phyloP scores from a whole-genome alignment of 2,329 filamentous ascomycete species.

The Alternaria atra region DNA sequence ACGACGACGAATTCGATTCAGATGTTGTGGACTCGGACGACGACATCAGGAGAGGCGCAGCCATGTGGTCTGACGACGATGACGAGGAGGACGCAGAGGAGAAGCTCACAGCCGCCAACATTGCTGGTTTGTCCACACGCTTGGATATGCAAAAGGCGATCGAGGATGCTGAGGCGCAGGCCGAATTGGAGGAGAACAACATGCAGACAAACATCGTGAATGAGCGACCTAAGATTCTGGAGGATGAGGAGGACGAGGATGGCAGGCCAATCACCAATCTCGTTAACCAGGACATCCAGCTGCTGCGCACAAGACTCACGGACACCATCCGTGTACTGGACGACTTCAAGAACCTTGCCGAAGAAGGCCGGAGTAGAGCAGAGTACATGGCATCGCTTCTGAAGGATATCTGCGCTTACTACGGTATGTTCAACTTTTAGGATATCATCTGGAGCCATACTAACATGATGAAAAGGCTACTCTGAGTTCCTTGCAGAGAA shows the following conservation, averaged over 20 bases:
- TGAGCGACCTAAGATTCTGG: conserved; percentile 69
- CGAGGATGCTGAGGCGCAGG: conserved; percentile 83
- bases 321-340: conserved; percentile 92
- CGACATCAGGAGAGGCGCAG: conserved; percentile 53
- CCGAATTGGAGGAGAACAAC: conserved; percentile 83
- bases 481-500: conserved; percentile 95
- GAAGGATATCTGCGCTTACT: conserved; percentile 94
- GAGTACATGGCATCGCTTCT: conserved; percentile 89
- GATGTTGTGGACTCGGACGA: conserved; percentile 71
- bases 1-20: conserved; percentile 52
- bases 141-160: conserved; percentile 79
- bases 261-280: conserved; percentile 67
- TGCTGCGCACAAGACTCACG: conserved; percentile 87
- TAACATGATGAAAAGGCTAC: conserved; percentile 64
- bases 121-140: conserved; percentile 87
- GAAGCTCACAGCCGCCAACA: conserved; percentile 92
- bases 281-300: conserved; percentile 82
- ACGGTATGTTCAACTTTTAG: conserved; percentile 58
- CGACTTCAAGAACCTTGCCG: conserved; percentile 82
- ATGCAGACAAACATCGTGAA: conserved; percentile 93
- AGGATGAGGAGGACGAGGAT: conserved; percentile 67
- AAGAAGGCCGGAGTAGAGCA: conserved; percentile 80
- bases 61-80: conserved; percentile 96
- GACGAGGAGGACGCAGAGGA: conserved; percentile 92
- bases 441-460: background rate